Percentiles rank a stretch among this genome's conserved stretches.
Evolutionary conservation across 2,329 filamentous ascomycete genomes (phyloP).

Genomic region (Ophiostoma tasmaniense): DNA sequence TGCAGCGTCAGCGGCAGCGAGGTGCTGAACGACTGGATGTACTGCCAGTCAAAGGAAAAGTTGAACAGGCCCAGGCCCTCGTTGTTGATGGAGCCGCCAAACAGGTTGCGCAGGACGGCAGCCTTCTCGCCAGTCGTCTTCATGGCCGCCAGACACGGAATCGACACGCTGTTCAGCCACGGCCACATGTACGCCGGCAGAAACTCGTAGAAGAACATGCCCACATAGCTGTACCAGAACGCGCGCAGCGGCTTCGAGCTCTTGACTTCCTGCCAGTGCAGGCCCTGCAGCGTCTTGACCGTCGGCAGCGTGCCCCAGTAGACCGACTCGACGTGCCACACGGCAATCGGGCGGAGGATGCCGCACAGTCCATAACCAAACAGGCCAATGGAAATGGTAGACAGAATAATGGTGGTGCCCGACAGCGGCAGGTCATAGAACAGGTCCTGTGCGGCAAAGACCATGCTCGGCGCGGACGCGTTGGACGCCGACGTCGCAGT

Average conservation of each 20-base stretch:
- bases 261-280: conserved; percentile 45
- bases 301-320: conserved; percentile 47
- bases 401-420: conserved; percentile 39
- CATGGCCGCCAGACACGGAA: conserved; percentile 46
- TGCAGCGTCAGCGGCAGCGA: conserved; percentile 46
- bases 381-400: conserved; percentile 44
- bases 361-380: conserved; percentile 49
- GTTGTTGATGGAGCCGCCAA: conserved; percentile 44
- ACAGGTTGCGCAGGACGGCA: conserved; percentile 37
- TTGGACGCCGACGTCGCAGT: conserved; percentile 47
- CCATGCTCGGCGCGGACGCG: conserved; percentile 32
- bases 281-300: conserved; percentile 44
- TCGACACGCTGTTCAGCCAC: conserved; percentile 46
- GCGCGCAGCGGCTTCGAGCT: conserved; percentile 41
- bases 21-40: conserved; percentile 45
- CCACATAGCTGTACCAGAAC: conserved; percentile 38
- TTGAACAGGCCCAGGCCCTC: conserved; percentile 43
- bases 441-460: conserved; percentile 42
- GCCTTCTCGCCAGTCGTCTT: conserved; percentile 40
- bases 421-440: conserved; percentile 43
- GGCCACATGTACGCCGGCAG: conserved; percentile 48
- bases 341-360: conserved; percentile 43
- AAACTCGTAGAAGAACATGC: conserved; percentile 44
- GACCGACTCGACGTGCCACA: conserved; percentile 48
- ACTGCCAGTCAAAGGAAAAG: conserved; percentile 48